Conservation (phyloP, 441 rosid genomes). For the Mallotus repandus region DNA sequence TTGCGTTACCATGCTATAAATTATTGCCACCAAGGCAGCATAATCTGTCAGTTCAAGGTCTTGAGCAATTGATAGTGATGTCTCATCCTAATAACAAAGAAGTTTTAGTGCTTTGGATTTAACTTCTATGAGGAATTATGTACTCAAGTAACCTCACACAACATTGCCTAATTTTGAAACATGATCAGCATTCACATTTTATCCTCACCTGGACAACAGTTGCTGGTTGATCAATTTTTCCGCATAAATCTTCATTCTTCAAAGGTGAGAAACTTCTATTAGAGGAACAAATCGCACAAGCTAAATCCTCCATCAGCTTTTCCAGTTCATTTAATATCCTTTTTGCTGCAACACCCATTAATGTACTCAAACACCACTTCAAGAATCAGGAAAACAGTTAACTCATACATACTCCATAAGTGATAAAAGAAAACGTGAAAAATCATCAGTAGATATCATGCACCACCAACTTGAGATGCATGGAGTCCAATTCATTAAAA, state of each 20-base stretch:
- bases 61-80: slow-evolving; percentile 16
- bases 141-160: neutral
- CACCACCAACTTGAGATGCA: too few species aligned
- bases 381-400: neutral
- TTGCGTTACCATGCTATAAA: slow-evolving; percentile 73
- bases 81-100: slow-evolving; percentile 35
- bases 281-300: slow-evolving; percentile 36
- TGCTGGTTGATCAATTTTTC: slow-evolving; percentile 30
- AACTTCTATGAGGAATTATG: neutral
- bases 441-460: too few species aligned
- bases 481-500: neutral
- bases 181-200: neutral
- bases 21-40: slow-evolving; percentile 48
- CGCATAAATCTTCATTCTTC: slow-evolving; percentile 28
- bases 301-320: slow-evolving; percentile 44
- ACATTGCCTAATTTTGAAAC: neutral
- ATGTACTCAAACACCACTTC: slow-evolving; percentile 3
- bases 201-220: slow-evolving; percentile 40
- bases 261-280: slow-evolving; percentile 28
- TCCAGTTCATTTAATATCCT: slow-evolving; percentile 52
- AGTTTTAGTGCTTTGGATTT: neutral
- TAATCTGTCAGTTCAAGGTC: slow-evolving; percentile 44
- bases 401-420: too few species aligned
- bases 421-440: too few species aligned
- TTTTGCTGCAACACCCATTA: slow-evolving; percentile 46